Base-by-base conservation (phyloP, 176 grass and related monocot species). In the Triticum urartu region DNA sequence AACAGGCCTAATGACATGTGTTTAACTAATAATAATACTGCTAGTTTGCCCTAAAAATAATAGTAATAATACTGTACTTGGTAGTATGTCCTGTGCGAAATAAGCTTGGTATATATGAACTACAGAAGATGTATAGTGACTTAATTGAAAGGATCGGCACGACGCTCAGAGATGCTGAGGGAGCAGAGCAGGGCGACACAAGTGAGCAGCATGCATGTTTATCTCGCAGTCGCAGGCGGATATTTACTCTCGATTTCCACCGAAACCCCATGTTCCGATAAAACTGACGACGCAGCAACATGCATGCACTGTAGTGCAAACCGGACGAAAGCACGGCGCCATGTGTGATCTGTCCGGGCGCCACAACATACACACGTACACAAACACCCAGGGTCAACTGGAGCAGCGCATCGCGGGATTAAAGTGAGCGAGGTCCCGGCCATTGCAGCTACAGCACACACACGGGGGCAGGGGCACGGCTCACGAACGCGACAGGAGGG, bases 331-430 rank as follows among this genome's bases (percentile, higher is more conserved):
- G n/a, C 32, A 56, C 64, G 28, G 64, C 28, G 21, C 20, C 63
- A 5, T 33, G 5, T 50, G 32, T 20, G 39, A 67, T 82, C 81
- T 11, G 40, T 3, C 38, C 50, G 35, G 75, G 60, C 30, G 71
- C 17, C 4, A 14, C 71, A 26, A 8, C 18, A 68, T 2, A 69
- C 71, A 74, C 22, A 73, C 39, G 38, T 45, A 72, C 40, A 26
- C 40, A 4, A 4, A n/a, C 50, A 62, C 61, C 11, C 25, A 83
- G 43, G 79, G 79, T 88, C 86, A 88, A 88, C 79, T 14, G 11
- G 35, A 11, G 68, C 68, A 6, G 33, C 33, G 34, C 68, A 21
- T 1, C 26, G 65, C 65, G 30, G 35, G 68, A 40, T 71, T 42
- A 78, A 61, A 78, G 33, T 14, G 18, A 79, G 56, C 4, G 25